phyloP scores from a whole-genome alignment of 352 stramenopile species.

The Achlya hypogyna region DNA sequence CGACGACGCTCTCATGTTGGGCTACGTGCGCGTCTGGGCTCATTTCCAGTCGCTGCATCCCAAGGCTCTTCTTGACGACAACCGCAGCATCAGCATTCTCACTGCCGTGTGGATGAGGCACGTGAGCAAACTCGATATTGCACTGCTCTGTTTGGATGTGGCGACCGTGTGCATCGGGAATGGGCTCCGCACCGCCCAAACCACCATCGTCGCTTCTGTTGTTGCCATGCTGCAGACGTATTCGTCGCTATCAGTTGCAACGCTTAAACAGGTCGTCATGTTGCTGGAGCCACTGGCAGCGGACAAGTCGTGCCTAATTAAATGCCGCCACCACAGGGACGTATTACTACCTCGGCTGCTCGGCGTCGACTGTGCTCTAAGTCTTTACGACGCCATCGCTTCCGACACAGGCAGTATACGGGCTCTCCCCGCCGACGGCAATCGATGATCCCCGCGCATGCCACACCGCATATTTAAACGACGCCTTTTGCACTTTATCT shows the following conservation, averaged over 20 bases:
- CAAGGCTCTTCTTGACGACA: constrained; percentile 12
- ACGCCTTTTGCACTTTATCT: too few relatives aligned
- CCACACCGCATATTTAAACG: too few relatives aligned
- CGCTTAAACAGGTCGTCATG: neutral
- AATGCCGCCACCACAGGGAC: neutral
- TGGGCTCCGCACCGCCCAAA: neutral
- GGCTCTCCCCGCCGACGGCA: neutral
- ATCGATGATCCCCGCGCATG: neutral
- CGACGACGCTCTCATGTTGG: neutral
- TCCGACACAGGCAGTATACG: neutral
- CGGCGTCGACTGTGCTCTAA: neutral
- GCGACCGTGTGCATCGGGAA: neutral
- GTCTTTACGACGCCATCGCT: neutral
- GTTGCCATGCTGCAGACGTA: neutral
- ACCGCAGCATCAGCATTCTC: neutral
- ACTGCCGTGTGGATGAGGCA: neutral
- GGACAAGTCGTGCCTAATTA: neutral
- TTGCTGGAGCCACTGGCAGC: neutral
- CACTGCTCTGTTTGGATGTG: neutral
- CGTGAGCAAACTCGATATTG: neutral
- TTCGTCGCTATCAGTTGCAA: neutral
- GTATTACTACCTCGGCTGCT: neutral
- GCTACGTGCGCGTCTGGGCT: neutral
- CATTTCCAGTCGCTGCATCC: neutral
- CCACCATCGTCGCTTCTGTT: neutral